Evolutionary conservation across 352 stramenopile genomes (phyloP).

Genomic region (Aphanomyces euteiches): DNA sequence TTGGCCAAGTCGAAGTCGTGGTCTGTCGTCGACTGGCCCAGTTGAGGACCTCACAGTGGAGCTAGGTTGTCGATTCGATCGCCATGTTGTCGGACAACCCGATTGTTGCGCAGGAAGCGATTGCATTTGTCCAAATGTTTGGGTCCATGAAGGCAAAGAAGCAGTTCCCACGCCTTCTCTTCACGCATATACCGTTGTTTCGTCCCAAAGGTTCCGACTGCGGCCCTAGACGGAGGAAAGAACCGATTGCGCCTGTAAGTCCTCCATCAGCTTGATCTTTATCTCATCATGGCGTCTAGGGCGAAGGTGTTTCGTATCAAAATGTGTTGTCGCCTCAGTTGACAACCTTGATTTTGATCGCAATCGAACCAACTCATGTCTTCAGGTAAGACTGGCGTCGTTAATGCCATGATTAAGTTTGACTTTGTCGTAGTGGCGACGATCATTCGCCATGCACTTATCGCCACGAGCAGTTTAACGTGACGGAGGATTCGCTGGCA

Average conservation of each 20-base stretch:
- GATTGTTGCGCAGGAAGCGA: neutral
- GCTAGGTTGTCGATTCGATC: constrained; percentile 6
- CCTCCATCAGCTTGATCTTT: neutral
- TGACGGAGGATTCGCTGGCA: constrained; percentile 4
- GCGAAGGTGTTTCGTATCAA: constrained; percentile 1
- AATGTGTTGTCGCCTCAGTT: constrained; percentile 9
- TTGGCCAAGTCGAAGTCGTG: constrained; percentile 10
- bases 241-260: constrained; percentile 4
- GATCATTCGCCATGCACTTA: constrained; percentile 12
- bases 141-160: constrained; percentile 2
- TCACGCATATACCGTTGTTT: constrained; percentile 11
- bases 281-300: neutral
- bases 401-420: no score
- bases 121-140: neutral
- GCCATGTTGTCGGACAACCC: neutral
- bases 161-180: constrained; percentile 2
- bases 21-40: neutral
- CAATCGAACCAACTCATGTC: constrained; percentile 5
- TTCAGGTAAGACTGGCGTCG: neutral
- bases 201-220: neutral
- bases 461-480: neutral
- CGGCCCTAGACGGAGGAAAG: neutral
- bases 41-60: neutral
- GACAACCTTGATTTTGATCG: neutral
- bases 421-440: constrained; percentile 5